Conservation (phyloP, 371 early-diverging fungal species). For the Cokeromyces recurvatus region DNA sequence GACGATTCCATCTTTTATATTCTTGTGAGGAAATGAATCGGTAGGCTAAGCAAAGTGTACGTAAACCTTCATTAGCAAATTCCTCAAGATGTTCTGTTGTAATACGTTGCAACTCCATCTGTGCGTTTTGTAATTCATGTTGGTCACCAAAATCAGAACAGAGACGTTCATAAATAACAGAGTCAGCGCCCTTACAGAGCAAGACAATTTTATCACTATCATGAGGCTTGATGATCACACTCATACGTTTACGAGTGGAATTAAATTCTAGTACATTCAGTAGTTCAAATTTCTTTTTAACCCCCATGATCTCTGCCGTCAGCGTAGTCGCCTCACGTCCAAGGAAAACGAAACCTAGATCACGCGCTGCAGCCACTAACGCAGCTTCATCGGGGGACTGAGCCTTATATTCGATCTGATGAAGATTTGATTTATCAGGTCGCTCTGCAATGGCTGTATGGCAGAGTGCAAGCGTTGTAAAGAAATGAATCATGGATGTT, state of each 20-base stretch:
- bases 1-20: slow-evolving; percentile 74
- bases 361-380: slow-evolving; percentile 81
- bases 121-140: slow-evolving; percentile 14
- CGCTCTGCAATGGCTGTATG: slow-evolving; percentile 83
- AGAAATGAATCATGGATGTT: slow-evolving; percentile 50
- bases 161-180: slow-evolving; percentile 53
- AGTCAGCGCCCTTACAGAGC: slow-evolving; percentile 82
- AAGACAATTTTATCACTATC: slow-evolving; percentile 55
- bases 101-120: slow-evolving; percentile 15
- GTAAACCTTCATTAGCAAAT: slow-evolving; percentile 90
- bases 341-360: slow-evolving; percentile 75
- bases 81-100: slow-evolving; percentile 74
- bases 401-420: slow-evolving; percentile 72
- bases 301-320: slow-evolving; percentile 30
- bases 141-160: slow-evolving; percentile 27
- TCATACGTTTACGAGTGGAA: slow-evolving; percentile 70
- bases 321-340: slow-evolving; percentile 57
- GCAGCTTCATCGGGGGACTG: slow-evolving; percentile 95
- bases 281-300: slow-evolving; percentile 36
- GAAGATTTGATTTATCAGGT: slow-evolving; percentile 39
- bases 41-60: slow-evolving; percentile 85
- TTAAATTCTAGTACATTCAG: slow-evolving; percentile 67
- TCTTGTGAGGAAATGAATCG: slow-evolving; percentile 70
- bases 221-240: slow-evolving; percentile 49
- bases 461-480: slow-evolving; percentile 84